Evolutionary conservation across 2,329 filamentous ascomycete species (phyloP).

Genomic region (Parafenestella ontariensis): DNA sequence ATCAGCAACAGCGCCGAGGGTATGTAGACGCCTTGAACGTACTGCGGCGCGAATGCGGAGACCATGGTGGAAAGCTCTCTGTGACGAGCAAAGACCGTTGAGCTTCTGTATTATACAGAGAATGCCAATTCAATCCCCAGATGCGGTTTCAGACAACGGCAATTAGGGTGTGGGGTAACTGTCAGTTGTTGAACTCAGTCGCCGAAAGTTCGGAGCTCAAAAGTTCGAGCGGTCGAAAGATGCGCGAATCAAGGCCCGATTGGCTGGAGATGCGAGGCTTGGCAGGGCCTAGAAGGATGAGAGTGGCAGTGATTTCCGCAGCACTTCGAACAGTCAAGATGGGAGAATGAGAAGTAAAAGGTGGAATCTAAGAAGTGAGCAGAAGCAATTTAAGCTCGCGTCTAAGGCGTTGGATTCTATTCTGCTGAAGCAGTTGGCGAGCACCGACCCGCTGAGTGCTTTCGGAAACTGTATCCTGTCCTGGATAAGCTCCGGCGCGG

Average conservation of each 20-base stretch:
- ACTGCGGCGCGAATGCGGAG: constrained; percentile 59
- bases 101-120: not conserved
- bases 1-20: constrained; percentile 80
- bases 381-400: not conserved
- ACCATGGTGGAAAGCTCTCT: constrained; percentile 15
- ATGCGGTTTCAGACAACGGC: not conserved
- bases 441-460: constrained; percentile 19
- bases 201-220: constrained; percentile 19
- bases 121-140: constrained; percentile 2
- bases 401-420: constrained; percentile 2
- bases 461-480: constrained; percentile 33
- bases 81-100: not conserved
- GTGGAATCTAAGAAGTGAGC: not conserved
- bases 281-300: constrained; percentile 22
- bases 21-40: constrained; percentile 82
- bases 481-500: constrained; percentile 11
- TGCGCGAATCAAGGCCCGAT: constrained; percentile 10
- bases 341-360: not conserved
- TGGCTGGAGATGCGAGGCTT: constrained; percentile 24
- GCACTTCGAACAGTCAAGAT: not conserved
- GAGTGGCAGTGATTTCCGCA: constrained; percentile 11
- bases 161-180: constrained; percentile 8
- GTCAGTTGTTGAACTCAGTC: constrained; percentile 9
- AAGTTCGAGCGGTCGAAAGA: constrained; percentile 19
- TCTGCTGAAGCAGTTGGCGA: not conserved